These are phyloP conservation scores for Brassica balearica DNA, from an alignment of 441 rosid species.

Conservation along the genomic window DNA sequence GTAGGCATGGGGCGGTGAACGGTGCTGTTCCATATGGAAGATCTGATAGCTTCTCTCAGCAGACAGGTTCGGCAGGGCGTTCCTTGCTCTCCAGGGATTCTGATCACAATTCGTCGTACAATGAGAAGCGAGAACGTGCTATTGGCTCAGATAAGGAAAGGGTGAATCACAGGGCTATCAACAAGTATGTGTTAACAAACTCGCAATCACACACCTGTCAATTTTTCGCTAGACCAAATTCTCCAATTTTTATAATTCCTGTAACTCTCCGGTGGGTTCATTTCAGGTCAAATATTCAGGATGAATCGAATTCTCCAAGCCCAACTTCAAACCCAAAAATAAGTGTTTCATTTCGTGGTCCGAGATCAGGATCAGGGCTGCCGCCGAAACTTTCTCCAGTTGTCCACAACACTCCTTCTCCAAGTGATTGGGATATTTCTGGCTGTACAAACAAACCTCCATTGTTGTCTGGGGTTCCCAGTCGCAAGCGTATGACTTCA, in stretches of 20 bases:
- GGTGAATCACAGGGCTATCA: conserved; percentile 72
- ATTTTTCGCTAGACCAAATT: conserved; percentile 8
- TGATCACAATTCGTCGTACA: conserved; percentile 63
- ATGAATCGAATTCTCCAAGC: conserved; percentile 85
- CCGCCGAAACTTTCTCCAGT: conserved; percentile 78
- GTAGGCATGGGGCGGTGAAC: conserved; percentile 76
- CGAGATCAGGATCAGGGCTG: conserved; percentile 76
- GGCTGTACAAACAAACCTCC: conserved; percentile 85
- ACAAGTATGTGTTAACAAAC: conserved; percentile 67
- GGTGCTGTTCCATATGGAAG: conserved; percentile 77
- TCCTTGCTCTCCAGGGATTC: conserved; percentile 68
- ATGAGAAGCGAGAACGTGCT: conserved; percentile 84
- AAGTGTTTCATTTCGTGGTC: conserved; percentile 77
- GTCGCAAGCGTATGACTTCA: conserved; percentile 79
- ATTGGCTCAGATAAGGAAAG: conserved; percentile 84
- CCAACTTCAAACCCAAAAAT: conserved; percentile 77
- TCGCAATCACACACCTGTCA: conserved; percentile 30
- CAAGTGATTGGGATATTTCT: conserved; percentile 90
- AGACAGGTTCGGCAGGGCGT: conserved; percentile 65
- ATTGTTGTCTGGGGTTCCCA: conserved; percentile 67
- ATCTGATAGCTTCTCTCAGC: conserved; percentile 67
- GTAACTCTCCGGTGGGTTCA: conserved; percentile 36
- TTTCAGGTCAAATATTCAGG: conserved; percentile 74
- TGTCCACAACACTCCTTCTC: conserved; percentile 72
- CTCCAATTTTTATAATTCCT: conserved; percentile 16